Evolutionary conservation across 768 basidiomycete genomes (phyloP), one percentile per base, ranked within the genome.

Genomic region (Boletus vinaceobasis): DNA sequence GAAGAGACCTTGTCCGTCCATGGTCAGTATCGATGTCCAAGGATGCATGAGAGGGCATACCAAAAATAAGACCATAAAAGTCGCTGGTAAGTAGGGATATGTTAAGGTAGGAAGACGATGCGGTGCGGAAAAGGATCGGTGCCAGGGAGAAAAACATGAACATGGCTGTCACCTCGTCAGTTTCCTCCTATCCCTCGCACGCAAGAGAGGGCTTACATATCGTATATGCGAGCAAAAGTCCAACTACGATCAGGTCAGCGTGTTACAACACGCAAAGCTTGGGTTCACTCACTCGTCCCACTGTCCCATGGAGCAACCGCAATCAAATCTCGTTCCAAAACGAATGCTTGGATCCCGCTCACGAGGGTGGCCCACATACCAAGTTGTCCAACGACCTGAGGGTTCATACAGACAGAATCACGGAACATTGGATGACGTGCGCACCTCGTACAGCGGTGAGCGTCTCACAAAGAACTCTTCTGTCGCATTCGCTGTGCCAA

Each of bases 401-500:
- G 17, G 21, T 19, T 17, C 40, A 51, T 61, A 15, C 23, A 21
- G 43, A 43, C 36, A 27, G 15, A 31, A 40, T 17, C n/a, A 48
- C 19, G 11, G 35, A 27, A 44, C 36, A 21, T 39, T 2, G n/a
- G 38, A 40, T 5, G 13, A 43, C 4, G 43, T 21, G 43, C 61
- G 4, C 36, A 79, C 84, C 74, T 93, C 92, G 62, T 91, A 93
- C 33, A 94, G 74, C 3, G 91, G 92, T 9, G 84, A 78, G 52
- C 76, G 82, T 53, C 91, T 82, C 37, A 93, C 92, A 58, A 93
- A 83, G 68, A 88, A 89, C 63, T 93, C 92, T 68, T 94, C 92
- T 0, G 89, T 90, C 8, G 92, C 87, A 57, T 93, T 93, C 17
- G 87, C 90, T 92, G 61, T 39, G 26, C 6, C 37, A 51, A 13